A percentile compares a stretch with the other conserved stretches of the same genome.
Evolutionary conservation across 257 asterid species (phyloP).

Genomic region (Nicotiana obtusifolia): DNA sequence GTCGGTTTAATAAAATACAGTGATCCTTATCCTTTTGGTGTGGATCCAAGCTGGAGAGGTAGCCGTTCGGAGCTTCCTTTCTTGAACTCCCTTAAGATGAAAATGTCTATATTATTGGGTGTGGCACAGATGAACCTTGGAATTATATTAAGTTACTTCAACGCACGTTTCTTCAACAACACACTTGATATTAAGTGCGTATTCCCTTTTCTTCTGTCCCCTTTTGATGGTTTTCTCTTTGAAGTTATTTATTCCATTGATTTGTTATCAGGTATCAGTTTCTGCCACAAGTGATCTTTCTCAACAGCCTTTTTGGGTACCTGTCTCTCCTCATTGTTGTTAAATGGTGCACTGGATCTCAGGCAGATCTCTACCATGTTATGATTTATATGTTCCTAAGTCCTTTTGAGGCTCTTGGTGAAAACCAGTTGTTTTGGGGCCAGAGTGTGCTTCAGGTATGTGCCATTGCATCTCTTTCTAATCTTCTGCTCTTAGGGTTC

Average conservation of each 20-base stretch:
- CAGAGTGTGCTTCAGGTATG: slow-evolving; percentile 81
- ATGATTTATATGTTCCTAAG: slow-evolving; percentile 97
- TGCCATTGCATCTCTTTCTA: neutral
- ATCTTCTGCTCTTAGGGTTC: neutral
- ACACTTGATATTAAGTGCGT: slow-evolving; percentile 70
- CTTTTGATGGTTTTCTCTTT: slow-evolving; percentile 1
- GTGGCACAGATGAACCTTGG: slow-evolving; percentile 91
- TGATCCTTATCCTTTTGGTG: slow-evolving; percentile 91
- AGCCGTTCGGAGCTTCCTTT: slow-evolving; percentile 94
- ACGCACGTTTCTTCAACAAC: slow-evolving; percentile 62
- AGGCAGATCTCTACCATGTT: slow-evolving; percentile 91
- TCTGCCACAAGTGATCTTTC: slow-evolving; percentile 87
- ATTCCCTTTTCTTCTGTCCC: slow-evolving; percentile 7
- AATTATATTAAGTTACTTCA: slow-evolving; percentile 71
- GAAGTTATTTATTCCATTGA: slow-evolving; percentile 16
- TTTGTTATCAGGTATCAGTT: slow-evolving; percentile 70
- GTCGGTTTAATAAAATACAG: slow-evolving; percentile 60
- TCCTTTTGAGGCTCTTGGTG: slow-evolving; percentile 85
- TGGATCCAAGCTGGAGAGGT: slow-evolving; percentile 97
- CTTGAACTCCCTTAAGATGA: slow-evolving; percentile 92
- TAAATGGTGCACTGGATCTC: slow-evolving; percentile 94
- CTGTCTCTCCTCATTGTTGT: slow-evolving; percentile 73
- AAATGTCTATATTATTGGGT: slow-evolving; percentile 89
- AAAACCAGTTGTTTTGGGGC: slow-evolving; percentile 79
- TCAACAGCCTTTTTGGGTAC: slow-evolving; percentile 89